Evolutionary conservation across 345 rosid genomes (phyloP).

Genomic region (Nasturtium officinale): DNA sequence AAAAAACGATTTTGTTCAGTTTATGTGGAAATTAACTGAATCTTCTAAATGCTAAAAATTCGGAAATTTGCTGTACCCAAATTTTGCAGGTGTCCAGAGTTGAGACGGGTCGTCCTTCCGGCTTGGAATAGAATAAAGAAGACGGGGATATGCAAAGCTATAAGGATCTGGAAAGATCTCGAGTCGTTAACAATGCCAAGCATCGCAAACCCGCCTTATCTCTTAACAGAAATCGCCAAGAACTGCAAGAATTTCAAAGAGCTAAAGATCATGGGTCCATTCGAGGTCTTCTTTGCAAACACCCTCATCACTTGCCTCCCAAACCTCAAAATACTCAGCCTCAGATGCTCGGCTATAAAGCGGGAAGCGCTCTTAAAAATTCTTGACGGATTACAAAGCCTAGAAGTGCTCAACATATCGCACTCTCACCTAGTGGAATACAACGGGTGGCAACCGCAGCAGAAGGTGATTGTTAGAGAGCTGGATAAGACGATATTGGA

Average conservation of each 20-base stretch:
- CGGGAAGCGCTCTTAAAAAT: constrained; percentile 62
- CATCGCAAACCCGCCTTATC: constrained; percentile 64
- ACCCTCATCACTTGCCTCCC: constrained; percentile 53
- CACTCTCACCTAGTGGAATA: constrained; percentile 69
- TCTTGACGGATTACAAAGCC: constrained; percentile 56
- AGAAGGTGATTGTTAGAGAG: constrained; percentile 49
- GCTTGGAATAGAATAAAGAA: constrained; percentile 86
- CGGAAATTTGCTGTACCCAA: background rate
- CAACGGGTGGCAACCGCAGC: constrained; percentile 44
- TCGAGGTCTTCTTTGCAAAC: constrained; percentile 56
- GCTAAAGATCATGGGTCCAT: constrained; percentile 86
- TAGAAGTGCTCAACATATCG: constrained; percentile 82
- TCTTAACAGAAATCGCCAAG: constrained; percentile 69
- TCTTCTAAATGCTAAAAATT: background rate
- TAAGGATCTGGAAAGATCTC: constrained; percentile 70
- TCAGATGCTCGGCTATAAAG: constrained; percentile 62
- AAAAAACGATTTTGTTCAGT: too few species aligned
- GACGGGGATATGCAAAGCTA: constrained; percentile 72
- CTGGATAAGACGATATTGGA: constrained; percentile 58
- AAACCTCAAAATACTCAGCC: constrained; percentile 62
- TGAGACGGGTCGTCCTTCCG: constrained; percentile 72
- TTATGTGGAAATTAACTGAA: background rate
- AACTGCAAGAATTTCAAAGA: constrained; percentile 56
- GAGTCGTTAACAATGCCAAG: constrained; percentile 93
- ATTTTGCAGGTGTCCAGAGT: constrained; percentile 59